These are phyloP conservation scores for Daldinia sp. DNA, from an alignment of 2,329 filamentous ascomycete species.

Conservation along the genomic window DNA sequence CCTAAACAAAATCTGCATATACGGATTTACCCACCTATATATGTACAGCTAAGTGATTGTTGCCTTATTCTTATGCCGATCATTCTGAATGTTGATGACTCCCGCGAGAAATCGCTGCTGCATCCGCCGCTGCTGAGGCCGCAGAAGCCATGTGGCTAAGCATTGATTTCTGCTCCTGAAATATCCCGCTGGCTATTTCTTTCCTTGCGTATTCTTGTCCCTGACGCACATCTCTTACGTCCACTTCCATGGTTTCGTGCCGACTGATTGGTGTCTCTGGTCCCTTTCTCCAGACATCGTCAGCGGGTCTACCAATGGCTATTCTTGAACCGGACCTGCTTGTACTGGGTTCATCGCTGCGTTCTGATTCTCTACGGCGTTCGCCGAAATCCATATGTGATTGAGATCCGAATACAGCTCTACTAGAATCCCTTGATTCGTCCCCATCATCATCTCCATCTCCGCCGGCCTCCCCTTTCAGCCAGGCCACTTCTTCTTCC, in stretches of 20 bases:
- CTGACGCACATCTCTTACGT: slow-evolving; percentile 40
- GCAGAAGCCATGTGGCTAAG: slow-evolving; percentile 50
- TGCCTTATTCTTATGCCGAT: slow-evolving; percentile 1
- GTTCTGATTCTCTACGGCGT: slow-evolving; percentile 37
- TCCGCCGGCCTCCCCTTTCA: slow-evolving; percentile 46
- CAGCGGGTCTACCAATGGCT: slow-evolving; percentile 41
- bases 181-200: slow-evolving; percentile 26
- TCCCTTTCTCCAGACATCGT: slow-evolving; percentile 47
- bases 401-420: slow-evolving; percentile 35
- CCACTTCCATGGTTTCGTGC: slow-evolving; percentile 46
- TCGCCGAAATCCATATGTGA: slow-evolving; percentile 37
- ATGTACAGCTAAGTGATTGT: slow-evolving; percentile 15
- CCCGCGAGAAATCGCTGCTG: slow-evolving; percentile 37
- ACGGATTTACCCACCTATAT: slow-evolving; percentile 7
- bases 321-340: slow-evolving; percentile 39
- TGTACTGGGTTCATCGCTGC: slow-evolving; percentile 37
- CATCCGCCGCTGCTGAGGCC: slow-evolving; percentile 46
- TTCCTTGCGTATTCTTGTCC: slow-evolving; percentile 27
- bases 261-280: slow-evolving; percentile 32
- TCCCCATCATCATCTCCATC: slow-evolving; percentile 45
- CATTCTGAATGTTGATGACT: slow-evolving; percentile 29
- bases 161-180: slow-evolving; percentile 40
- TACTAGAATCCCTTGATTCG: slow-evolving; percentile 39
- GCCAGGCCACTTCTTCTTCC: slow-evolving; percentile 67
- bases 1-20: slow-evolving; percentile 6